A percentile compares a stretch with the other conserved stretches of the same genome.
Conservation (phyloP, 345 rosid species). For the Turritis glabra region DNA sequence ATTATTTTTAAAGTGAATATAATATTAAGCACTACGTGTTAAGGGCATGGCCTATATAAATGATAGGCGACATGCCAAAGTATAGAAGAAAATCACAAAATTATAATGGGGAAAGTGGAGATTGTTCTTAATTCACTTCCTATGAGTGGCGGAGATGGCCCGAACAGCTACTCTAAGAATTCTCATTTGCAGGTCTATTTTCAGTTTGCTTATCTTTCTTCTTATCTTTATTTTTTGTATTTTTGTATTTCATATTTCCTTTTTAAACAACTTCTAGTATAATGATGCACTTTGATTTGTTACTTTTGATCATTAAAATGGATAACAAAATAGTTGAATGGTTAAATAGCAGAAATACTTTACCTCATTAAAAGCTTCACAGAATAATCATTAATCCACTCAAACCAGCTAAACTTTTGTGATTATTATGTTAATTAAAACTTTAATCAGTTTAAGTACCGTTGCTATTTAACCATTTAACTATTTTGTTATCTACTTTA, state of each 20-base stretch:
- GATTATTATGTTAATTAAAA: no score
- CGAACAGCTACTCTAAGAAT: slow-evolving; percentile 52
- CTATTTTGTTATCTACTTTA: no score
- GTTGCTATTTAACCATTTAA: no score
- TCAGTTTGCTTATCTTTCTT: background rate
- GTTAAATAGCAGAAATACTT: no score
- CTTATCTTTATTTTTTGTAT: background rate
- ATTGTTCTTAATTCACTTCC: slow-evolving; percentile 40
- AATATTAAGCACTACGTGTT: slow-evolving; percentile 17
- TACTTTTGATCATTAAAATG: no score
- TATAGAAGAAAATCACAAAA: slow-evolving; percentile 6
- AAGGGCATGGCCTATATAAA: slow-evolving; percentile 27
- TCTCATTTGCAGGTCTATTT: slow-evolving; percentile 55
- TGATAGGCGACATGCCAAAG: slow-evolving; percentile 21
- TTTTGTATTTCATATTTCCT: background rate
- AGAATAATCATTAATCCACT: no score
- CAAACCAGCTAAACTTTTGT: no score
- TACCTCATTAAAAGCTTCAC: no score
- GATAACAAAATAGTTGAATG: no score
- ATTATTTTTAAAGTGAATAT: slow-evolving; percentile 12
- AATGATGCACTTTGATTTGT: no score
- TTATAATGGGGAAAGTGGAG: slow-evolving; percentile 29
- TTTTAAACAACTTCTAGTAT: background rate
- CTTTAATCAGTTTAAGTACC: no score
- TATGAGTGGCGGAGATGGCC: slow-evolving; percentile 57